Conservation (phyloP, 2,329 filamentous ascomycete genomes). For the Fusarium ramigenum region DNA sequence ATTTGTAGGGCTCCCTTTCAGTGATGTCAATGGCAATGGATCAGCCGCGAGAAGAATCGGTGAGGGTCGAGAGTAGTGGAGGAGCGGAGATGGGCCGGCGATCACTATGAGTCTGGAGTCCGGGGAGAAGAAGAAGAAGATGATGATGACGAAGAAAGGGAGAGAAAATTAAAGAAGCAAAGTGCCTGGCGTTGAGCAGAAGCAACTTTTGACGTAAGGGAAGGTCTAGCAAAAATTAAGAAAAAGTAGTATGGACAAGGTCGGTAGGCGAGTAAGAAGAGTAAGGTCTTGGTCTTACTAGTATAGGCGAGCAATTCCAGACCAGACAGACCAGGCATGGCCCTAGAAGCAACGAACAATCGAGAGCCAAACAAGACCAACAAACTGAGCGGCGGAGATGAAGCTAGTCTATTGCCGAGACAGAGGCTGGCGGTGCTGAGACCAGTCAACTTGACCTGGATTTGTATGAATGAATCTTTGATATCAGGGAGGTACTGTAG, state of each 20-base stretch:
- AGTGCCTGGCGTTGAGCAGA: constrained; percentile 3
- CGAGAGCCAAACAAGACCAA: constrained; percentile 17
- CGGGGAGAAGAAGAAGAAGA: constrained; percentile 2
- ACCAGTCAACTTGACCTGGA: constrained; percentile 15
- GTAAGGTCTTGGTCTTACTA: neutral
- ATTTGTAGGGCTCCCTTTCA: constrained; percentile 7
- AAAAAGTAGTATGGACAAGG: neutral
- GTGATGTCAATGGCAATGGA: constrained; percentile 37
- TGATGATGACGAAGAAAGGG: neutral
- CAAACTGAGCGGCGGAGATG: constrained; percentile 26
- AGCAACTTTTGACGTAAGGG: constrained; percentile 27
- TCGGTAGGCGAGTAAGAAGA: constrained; percentile 9
- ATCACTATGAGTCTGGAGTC: constrained; percentile 16
- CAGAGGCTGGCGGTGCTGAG: constrained; percentile 18
- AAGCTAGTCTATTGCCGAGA: constrained; percentile 39
- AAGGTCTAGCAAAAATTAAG: neutral
- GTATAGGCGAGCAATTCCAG: constrained; percentile 16
- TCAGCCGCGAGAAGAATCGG: constrained; percentile 33
- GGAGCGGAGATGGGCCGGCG: constrained; percentile 26
- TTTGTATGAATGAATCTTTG: neutral
- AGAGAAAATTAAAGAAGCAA: constrained; percentile 4
- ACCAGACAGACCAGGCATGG: constrained; percentile 14
- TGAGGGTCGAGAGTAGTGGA: constrained; percentile 27
- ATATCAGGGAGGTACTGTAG: neutral
- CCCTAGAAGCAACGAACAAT: constrained; percentile 29